Conservation (phyloP, 768 basidiomycete genomes). For the Lentinula sp. region DNA sequence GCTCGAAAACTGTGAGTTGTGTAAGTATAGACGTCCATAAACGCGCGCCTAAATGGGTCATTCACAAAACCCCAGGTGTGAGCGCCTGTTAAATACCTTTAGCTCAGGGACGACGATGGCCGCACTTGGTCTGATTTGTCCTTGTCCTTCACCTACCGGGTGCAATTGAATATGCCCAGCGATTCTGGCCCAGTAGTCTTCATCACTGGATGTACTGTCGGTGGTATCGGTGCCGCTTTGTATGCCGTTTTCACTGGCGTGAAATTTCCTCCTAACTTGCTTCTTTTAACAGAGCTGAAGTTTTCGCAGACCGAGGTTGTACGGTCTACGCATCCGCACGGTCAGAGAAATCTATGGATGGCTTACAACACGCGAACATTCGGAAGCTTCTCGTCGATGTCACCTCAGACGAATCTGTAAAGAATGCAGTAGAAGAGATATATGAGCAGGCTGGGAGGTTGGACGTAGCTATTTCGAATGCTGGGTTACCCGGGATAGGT, state of each 20-base stretch:
- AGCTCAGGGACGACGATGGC: too few species aligned
- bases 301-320: conserved; percentile 35
- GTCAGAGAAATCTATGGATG: conserved; percentile 35
- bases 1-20: too few species aligned
- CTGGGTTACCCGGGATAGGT: conserved; percentile 23
- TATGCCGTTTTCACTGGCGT: conserved; percentile 9
- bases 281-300: conserved; percentile 27
- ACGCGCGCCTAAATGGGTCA: too few species aligned
- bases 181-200: conserved; percentile 24
- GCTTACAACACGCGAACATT: conserved; percentile 28
- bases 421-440: conserved; percentile 29
- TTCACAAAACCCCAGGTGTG: background rate
- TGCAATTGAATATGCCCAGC: background rate
- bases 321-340: conserved; percentile 51
- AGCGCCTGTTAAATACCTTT: background rate
- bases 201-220: conserved; percentile 43
- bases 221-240: conserved; percentile 46
- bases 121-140: too few species aligned
- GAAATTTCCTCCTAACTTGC: background rate
- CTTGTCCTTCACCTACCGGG: background rate
- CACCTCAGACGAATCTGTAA: conserved; percentile 30
- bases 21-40: too few species aligned
- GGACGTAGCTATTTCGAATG: conserved; percentile 51
- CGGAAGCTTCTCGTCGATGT: conserved; percentile 39
- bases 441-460: conserved; percentile 37